phyloP scores from a whole-genome alignment of 2,329 filamentous ascomycete species.

The Colletotrichum caudatum region DNA sequence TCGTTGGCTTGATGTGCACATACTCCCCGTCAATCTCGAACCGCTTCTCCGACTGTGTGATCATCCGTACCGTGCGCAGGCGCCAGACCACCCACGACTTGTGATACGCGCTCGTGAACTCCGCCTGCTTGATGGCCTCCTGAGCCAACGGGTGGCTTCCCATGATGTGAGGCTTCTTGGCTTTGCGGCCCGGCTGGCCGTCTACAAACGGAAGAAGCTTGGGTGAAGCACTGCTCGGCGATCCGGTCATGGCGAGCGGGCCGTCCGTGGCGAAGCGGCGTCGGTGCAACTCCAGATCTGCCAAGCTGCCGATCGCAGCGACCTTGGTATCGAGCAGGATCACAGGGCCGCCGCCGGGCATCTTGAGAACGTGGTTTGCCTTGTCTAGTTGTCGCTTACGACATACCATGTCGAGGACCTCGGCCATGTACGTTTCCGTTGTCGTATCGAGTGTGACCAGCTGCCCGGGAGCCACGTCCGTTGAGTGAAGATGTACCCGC shows the following conservation, averaged over 20 bases:
- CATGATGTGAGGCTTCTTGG: slow-evolving; percentile 63
- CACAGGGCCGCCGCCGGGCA: slow-evolving; percentile 79
- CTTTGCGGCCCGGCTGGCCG: slow-evolving; percentile 56
- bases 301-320: slow-evolving; percentile 79
- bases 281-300: slow-evolving; percentile 80
- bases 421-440: slow-evolving; percentile 85
- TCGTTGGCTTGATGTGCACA: slow-evolving; percentile 83
- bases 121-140: slow-evolving; percentile 70
- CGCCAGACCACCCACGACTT: slow-evolving; percentile 85
- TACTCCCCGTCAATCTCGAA: slow-evolving; percentile 88
- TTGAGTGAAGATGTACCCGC: slow-evolving; percentile 77
- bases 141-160: slow-evolving; percentile 76
- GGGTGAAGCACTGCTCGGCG: slow-evolving; percentile 77
- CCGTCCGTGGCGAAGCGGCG: slow-evolving; percentile 82
- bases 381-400: slow-evolving; percentile 83
- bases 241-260: slow-evolving; percentile 74
- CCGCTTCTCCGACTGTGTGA: slow-evolving; percentile 79
- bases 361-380: slow-evolving; percentile 81
- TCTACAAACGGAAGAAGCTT: slow-evolving; percentile 70
- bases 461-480: slow-evolving; percentile 78
- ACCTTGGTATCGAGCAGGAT: slow-evolving; percentile 83
- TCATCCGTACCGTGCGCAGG: slow-evolving; percentile 85
- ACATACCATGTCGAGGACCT: slow-evolving; percentile 83
- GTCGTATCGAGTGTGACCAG: slow-evolving; percentile 81
- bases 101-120: slow-evolving; percentile 69